Evolutionary conservation across 1,139 yeast species (phyloP), one percentile per base, ranked within the genome.

Genomic region (Suzukiozyma palmioleophila): DNA sequence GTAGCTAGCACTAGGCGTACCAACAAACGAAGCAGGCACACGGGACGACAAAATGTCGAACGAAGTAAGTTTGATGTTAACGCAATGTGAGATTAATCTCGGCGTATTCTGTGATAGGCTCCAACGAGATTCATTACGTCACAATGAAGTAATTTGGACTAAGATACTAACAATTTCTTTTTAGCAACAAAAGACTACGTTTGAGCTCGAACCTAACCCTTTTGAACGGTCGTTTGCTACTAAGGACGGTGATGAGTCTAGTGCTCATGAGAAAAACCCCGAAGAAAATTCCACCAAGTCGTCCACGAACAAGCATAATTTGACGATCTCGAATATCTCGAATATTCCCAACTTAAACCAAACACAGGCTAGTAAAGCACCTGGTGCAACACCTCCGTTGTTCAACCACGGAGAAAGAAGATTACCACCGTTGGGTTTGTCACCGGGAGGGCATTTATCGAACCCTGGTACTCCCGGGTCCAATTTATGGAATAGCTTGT

Each of bases 121-220:
- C 22, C 22, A 18, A 18, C 22, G 7, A 18, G 7, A 7, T 18
- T 18, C 22, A 33, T 45, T 44, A 50, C 51, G 49, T 43, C 53
- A 46, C 48, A 36, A 26, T 22, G 13, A 21, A 14, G 13, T 38
- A 25, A 33, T 34, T 31, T 31, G 15, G 16, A 29, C 8, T 21
- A 12, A 18, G 7, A 26, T 49, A 55, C 60, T 56, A 56, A 59
- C 62, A 32, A 22, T 34, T 13, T 14, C 26, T 27, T 30, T 37
- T 31, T 28, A 38, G 8, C 51, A 67, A 72, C 66, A 56, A 60
- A 67, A 66, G 49, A 64, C 73, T n/a, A 63, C 75, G 32, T 79
- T 87, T 56, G 94, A 84, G 46, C 67, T 89, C 47, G 99, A 92
- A 59, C 96, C 94, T 3, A 92, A 92, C 55, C 98, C 97, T 2